These are phyloP conservation scores for Didymella sp. DNA, from an alignment of 2,329 filamentous ascomycete species.

Conservation along the genomic window DNA sequence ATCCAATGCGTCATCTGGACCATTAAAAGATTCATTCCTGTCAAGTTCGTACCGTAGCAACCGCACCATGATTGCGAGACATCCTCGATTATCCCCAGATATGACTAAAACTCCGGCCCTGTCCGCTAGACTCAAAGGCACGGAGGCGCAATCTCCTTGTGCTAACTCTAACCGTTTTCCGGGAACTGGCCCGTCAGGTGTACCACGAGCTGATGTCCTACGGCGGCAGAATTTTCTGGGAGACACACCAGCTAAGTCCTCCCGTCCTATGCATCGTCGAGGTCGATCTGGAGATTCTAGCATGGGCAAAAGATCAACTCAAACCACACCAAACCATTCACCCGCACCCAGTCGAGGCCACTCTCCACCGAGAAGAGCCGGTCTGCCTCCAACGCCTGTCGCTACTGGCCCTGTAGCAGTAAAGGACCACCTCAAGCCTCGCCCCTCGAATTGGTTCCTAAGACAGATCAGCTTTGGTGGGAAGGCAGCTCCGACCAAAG, in stretches of 20 bases:
- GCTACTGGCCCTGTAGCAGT: conserved; percentile 16
- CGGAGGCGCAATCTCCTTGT: conserved; percentile 33
- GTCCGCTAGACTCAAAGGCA: conserved; percentile 28
- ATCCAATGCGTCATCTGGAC: conserved; percentile 24
- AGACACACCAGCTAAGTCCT: conserved; percentile 16
- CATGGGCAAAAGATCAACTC: conserved; percentile 24
- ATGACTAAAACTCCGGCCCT: conserved; percentile 34
- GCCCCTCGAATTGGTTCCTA: conserved; percentile 46
- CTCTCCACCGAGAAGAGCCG: conserved; percentile 38
- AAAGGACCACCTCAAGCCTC: conserved; percentile 26
- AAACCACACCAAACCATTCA: conserved; percentile 35
- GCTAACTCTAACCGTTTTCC: conserved; percentile 21
- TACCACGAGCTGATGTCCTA: conserved; percentile 43
- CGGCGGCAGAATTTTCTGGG: conserved; percentile 35
- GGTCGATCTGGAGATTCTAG: conserved; percentile 38
- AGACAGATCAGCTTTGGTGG: conserved; percentile 52
- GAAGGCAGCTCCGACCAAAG: conserved; percentile 36
- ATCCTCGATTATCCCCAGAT: conserved; percentile 34
- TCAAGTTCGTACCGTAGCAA: conserved; percentile 44
- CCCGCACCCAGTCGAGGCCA: conserved; percentile 40
- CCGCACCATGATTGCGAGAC: conserved; percentile 29
- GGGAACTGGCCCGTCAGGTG: conserved; percentile 23
- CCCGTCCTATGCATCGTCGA: conserved; percentile 32
- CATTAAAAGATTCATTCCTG: conserved; percentile 31
- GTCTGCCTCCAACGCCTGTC: conserved; percentile 23